Base-by-base conservation (phyloP, 2,329 filamentous ascomycete genomes). In the Aspergillus hiratsukae region DNA sequence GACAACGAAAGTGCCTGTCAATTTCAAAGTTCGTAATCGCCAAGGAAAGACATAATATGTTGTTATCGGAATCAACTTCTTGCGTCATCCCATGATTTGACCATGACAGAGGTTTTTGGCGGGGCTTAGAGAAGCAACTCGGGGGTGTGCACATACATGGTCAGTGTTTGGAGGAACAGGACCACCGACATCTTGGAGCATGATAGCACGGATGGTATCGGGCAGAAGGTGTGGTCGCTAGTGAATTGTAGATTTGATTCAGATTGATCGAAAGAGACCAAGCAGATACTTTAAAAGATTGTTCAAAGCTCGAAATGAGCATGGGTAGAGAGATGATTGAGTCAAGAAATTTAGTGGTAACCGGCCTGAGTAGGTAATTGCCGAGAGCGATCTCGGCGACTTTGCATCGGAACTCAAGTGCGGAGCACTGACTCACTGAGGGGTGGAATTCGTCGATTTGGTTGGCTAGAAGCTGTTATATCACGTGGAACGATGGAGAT, bases 91-190 rank as follows among this genome's bases (percentile, higher is more conserved):
- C 14, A 37, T 17, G 14, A 37, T 7, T 14, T 14, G 6, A 17
- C 31, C 31, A 43, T 46, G 11, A 7, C 21, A 46, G 21, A 25
- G 43, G 2, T 7, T 5, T 10, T 25, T 57, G 52, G 59, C 59
- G 64, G 60, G 66, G 66, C 35, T 52, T 8, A 43, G 49, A 51
- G 25, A 52, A 48, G 31, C 27, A 41, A 53, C 37, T 27, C 27
- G 48, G 48, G 48, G 29, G 48, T 35, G 54, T 57, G 46, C 57
- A 80, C 84, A 77, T 78, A 91, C 88, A 79, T 93, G 89, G 56
- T 87, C 84, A 55, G 89, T 92, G 70, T 92, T 86, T 41, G 87
- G 83, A 55, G 89, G 89, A 58, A 93, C 89, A 4, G 89, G 83
- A 67, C 88, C 86, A 66, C 89, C 89, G 40, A 89, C 55, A 37